Conservation (phyloP, 345 rosid genomes). For the Eucalyptus cloeziana region DNA sequence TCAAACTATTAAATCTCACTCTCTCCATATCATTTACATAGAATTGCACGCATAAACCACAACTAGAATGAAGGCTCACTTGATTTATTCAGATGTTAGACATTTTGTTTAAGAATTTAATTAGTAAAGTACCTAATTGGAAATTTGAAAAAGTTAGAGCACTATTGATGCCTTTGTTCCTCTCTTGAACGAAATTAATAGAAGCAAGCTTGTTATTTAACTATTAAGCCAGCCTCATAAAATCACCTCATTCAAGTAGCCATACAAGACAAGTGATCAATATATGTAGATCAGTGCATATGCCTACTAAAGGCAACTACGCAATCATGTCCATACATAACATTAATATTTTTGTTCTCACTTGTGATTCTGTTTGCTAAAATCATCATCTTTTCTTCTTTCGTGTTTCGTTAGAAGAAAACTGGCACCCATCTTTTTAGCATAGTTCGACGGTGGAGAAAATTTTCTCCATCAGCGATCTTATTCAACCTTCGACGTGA, state of each 20-base stretch:
- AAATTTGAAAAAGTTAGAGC: neutral
- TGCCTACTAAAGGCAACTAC: neutral
- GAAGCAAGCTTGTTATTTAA: neutral
- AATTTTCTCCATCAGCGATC: neutral
- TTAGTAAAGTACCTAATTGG: neutral
- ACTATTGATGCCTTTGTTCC: neutral
- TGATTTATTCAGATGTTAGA: neutral
- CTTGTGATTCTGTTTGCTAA: neutral
- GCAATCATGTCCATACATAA: neutral
- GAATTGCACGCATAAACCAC: neutral
- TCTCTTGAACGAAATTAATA: neutral
- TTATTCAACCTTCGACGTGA: neutral
- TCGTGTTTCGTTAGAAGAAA: neutral
- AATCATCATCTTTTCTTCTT: neutral
- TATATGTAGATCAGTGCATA: neutral
- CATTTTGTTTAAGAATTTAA: too few species aligned
- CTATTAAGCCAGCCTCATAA: neutral
- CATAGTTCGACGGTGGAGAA: neutral
- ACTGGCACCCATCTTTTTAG: neutral
- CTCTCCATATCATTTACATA: neutral
- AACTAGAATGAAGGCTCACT: neutral
- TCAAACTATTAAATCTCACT: neutral
- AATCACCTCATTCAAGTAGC: neutral
- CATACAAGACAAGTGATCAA: neutral
- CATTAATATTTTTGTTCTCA: neutral